Evolutionary conservation across 176 grass and related monocot genomes (phyloP), one percentile per base, ranked within the genome.

Genomic region (Paspalum notatum): DNA sequence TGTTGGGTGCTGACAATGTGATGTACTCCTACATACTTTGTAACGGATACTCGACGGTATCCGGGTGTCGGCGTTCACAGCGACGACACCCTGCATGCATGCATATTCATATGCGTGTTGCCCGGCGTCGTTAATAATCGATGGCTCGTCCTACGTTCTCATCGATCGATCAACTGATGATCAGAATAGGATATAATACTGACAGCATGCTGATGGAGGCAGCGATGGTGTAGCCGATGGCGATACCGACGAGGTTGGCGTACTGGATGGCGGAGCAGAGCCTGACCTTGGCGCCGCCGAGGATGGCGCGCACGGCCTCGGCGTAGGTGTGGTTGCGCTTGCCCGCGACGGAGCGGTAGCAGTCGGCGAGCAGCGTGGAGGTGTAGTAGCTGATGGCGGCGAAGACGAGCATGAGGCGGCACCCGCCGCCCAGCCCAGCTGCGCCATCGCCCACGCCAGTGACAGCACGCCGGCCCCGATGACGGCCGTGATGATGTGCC

Each of bases 271-370:
- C 7, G 52, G 82, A 85, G 59, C 91, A 93, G 22, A 93, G 41
- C 53, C 8, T 26, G 20, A 93, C 87, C 82, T 93, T 87, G 38
- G 66, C 47, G 43, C 87, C 91, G 15, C 92, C 92, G 17, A 98
- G 95, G 83, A 85, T 75, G 47, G 70, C 40, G 42, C 87, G 91
- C 38, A 98, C 95, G 74, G 90, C 90, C 48, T 91, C 92, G 84
- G 92, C 94, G 90, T 98, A 98, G 45, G 90, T 94, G 89, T 98
- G 94, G 86, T 91, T 91, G 75, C 95, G 95, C 71, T 98, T 98
- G 4, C 92, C 95, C n/a, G n/a, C n/a, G n/a, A 90, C 95, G 58
- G 75, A 91, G 57, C 92, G 92, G 86, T 98, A 98, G 85, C 92
- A 98, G 38, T 98, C 92, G 71, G 95, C 50, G 26, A 98, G 88